Base-by-base conservation (phyloP, 139 green algal genomes). In the Haematococcus lacustris region DNA sequence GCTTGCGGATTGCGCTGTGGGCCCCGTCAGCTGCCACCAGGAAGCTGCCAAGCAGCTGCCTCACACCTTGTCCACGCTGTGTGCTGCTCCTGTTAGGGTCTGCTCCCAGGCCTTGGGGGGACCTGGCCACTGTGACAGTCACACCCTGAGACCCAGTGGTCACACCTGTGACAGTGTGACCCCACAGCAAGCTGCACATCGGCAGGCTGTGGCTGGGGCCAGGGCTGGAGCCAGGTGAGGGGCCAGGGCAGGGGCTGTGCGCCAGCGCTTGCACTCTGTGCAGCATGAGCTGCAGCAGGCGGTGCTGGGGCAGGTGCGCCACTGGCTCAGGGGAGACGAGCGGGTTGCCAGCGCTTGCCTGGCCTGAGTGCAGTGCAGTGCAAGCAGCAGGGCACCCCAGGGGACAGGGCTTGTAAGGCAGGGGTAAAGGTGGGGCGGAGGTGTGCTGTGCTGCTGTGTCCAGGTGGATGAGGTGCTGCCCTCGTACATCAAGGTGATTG, bases 291-390 rank as follows among this genome's bases (percentile, higher is more conserved):
- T 87, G 86, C 78, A 97, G 69, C 68, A 98, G 82, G 9, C 82
- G 76, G 82, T 93, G 79, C 79, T 98, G 93, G 0, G 91, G 84
- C 38, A 98, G 84, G 80, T 98, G 93, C 0, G 80, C 80, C 13
- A 95, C 76, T 0, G 86, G 83, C 76, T 93, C 91, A 9, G 90
- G 88, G 3, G 82, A 86, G 26, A 39, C 30, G 33, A 30, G 5
- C 5, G 73, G 59, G 28, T 70, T 68, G 32, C 62, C 26, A 1
- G 76, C 60, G 9, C 26, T 37, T 26, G 57, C 39, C 65, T 81
- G 76, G 40, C 76, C 76, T 81, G 76, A 2, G 57, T 57, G 25
- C 33, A n/a, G n/a, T n/a, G n/a, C n/a, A n/a, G n/a, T n/a, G n/a
- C n/a, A n/a, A n/a, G n/a, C n/a, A n/a, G n/a, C n/a, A n/a, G n/a